A percentile compares a stretch with the other conserved stretches of the same genome.
Conservation (phyloP, 495 filamentous ascomycete species). For the Xylona heveae region DNA sequence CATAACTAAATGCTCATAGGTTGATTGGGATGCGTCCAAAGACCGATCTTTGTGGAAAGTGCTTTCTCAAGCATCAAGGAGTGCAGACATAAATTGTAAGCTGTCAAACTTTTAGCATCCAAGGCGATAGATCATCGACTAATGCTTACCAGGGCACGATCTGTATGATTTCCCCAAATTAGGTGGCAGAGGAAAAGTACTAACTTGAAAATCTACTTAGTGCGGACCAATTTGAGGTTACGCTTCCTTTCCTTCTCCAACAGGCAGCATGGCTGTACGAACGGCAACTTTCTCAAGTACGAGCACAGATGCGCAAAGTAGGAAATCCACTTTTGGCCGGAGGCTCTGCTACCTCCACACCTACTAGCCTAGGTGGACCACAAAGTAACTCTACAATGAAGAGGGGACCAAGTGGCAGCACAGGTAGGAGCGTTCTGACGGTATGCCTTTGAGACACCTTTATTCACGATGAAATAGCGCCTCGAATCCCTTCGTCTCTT, state of each 20-base stretch:
- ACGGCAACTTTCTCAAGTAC: conserved; percentile 67
- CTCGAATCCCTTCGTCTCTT: conserved; percentile 35
- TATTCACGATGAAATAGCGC: conserved; percentile 18
- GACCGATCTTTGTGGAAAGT: conserved; percentile 81
- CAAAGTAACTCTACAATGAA: conserved; percentile 35
- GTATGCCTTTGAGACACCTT: conserved; percentile 1
- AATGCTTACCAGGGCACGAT: conserved; percentile 51
- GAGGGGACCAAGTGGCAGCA: conserved; percentile 34
- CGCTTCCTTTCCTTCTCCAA: conserved; percentile 73
- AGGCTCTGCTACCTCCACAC: conserved; percentile 25
- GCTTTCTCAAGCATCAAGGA: conserved; percentile 50
- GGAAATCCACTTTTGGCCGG: conserved; percentile 26
- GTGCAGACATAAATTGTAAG: conserved; percentile 68
- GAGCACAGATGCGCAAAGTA: conserved; percentile 74
- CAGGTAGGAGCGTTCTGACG: conserved; percentile 7
- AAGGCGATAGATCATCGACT: conserved; percentile 5
- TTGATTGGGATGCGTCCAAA: conserved; percentile 58
- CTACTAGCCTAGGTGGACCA: neutral
- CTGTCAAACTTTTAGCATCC: conserved; percentile 3
- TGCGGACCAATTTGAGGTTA: conserved; percentile 45
- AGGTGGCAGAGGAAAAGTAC: no score
- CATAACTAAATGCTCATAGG: conserved; percentile 17
- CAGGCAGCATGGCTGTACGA: conserved; percentile 93
- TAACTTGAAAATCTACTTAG: conserved; percentile 14
- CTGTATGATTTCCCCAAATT: conserved; percentile 31